phyloP scores from a whole-genome alignment of 371 early-diverging fungal species.

The Mortierella sp. region DNA sequence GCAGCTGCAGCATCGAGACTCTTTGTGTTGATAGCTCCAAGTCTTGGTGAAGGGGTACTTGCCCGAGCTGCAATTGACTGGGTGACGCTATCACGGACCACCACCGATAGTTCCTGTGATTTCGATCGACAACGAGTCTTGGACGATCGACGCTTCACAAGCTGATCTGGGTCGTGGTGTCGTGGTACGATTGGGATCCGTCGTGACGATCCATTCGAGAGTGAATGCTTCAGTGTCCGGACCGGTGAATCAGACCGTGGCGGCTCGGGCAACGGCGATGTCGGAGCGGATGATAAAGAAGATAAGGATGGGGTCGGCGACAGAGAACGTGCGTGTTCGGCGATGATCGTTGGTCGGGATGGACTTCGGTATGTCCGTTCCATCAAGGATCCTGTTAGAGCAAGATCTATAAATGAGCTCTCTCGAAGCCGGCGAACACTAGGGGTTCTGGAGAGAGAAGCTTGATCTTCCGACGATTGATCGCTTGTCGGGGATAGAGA shows the following conservation, averaged over 20 bases:
- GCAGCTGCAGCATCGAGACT: too few relatives aligned
- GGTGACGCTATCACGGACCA: background rate
- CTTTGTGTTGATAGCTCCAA: background rate
- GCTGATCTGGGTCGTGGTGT: slow-evolving; percentile 45
- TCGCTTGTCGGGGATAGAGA: slow-evolving; percentile 4
- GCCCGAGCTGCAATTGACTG: background rate
- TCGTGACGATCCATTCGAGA: slow-evolving; percentile 37
- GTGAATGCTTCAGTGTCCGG: slow-evolving; percentile 16
- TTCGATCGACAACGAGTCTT: slow-evolving; percentile 28
- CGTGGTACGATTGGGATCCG: slow-evolving; percentile 45
- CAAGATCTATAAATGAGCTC: background rate
- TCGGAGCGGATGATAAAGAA: slow-evolving; percentile 15
- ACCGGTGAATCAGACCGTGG: slow-evolving; percentile 21
- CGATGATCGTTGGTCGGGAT: slow-evolving; percentile 15
- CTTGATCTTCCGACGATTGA: background rate
- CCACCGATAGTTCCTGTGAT: slow-evolving; percentile 32
- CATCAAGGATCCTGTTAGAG: background rate
- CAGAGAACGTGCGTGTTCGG: slow-evolving; percentile 10
- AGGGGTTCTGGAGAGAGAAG: slow-evolving; percentile 18
- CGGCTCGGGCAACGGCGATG: slow-evolving; percentile 31
- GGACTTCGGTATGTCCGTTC: slow-evolving; percentile 17
- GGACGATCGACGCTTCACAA: slow-evolving; percentile 8
- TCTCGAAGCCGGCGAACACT: slow-evolving; percentile 32
- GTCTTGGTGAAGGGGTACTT: slow-evolving; percentile 22
- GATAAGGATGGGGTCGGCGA: slow-evolving; percentile 24